Percentiles rank a stretch among this genome's conserved stretches.
phyloP scores from a whole-genome alignment of 2,329 filamentous ascomycete genomes.

The Fusarium proliferatum region DNA sequence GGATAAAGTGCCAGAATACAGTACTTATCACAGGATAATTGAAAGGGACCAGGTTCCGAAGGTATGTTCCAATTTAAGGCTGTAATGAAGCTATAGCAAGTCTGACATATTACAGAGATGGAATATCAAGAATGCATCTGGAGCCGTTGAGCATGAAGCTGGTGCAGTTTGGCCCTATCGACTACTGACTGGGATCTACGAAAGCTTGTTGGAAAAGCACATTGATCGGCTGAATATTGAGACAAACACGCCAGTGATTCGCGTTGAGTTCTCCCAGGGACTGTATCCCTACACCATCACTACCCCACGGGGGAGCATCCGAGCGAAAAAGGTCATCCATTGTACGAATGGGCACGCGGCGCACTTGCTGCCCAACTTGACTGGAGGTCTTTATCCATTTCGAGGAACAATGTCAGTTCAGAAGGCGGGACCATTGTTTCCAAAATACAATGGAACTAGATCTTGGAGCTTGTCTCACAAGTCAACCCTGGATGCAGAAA shows the following conservation, averaged over 20 bases:
- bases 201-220: conserved; percentile 49
- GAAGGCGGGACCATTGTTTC: conserved; percentile 49
- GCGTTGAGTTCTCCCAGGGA: background rate
- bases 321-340: conserved; percentile 62
- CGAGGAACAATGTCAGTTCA: conserved; percentile 63
- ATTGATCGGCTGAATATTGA: conserved; percentile 49
- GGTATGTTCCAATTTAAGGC: background rate
- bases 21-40: background rate
- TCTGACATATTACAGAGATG: conserved; percentile 28
- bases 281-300: conserved; percentile 52
- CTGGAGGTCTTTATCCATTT: conserved; percentile 55
- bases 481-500: conserved; percentile 58
- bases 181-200: conserved; percentile 56
- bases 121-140: conserved; percentile 41
- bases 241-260: conserved; percentile 49
- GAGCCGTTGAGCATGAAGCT: conserved; percentile 54
- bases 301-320: conserved; percentile 59
- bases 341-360: conserved; percentile 65
- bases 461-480: conserved; percentile 60
- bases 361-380: conserved; percentile 61
- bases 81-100: too few species aligned
- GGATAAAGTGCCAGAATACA: background rate
- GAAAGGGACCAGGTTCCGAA: background rate
- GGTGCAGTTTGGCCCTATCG: conserved; percentile 62
- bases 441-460: conserved; percentile 41